Conservation (phyloP, 2,329 filamentous ascomycete species). For the Talaromyces funiculosus region DNA sequence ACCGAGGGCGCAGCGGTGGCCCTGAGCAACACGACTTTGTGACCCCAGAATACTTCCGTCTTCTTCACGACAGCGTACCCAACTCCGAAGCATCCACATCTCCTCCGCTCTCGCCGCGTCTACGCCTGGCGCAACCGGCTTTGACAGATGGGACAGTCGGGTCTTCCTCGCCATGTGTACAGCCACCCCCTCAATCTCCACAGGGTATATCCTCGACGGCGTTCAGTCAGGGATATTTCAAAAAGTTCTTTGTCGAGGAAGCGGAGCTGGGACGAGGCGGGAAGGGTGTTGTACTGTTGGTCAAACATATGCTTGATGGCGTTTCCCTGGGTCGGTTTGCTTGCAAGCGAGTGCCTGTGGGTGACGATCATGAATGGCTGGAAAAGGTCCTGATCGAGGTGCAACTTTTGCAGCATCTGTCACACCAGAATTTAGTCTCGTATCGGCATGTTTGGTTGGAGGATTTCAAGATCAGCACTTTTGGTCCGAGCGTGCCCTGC, state of each 20-base stretch:
- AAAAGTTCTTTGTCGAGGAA: constrained; percentile 87
- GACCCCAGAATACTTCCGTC: constrained; percentile 89
- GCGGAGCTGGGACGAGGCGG: constrained; percentile 80
- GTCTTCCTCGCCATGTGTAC: not conserved
- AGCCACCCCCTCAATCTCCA: constrained; percentile 43
- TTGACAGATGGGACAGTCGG: constrained; percentile 32
- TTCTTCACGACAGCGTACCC: constrained; percentile 64
- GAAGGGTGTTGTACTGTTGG: constrained; percentile 90
- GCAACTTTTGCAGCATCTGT: constrained; percentile 82
- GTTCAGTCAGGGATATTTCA: constrained; percentile 89
- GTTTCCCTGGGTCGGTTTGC: constrained; percentile 86
- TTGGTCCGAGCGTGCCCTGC: constrained; percentile 86
- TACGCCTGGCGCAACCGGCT: constrained; percentile 43
- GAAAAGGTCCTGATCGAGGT: constrained; percentile 94
- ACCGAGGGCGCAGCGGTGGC: constrained; percentile 20
- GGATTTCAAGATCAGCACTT: constrained; percentile 74
- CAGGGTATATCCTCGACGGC: constrained; percentile 78
- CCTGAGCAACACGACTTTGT: constrained; percentile 62
- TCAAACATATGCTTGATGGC: constrained; percentile 84
- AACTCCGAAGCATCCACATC: constrained; percentile 41
- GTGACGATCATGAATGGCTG: constrained; percentile 90
- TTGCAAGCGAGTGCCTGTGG: constrained; percentile 93
- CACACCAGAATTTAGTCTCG: constrained; percentile 90
- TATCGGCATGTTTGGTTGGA: constrained; percentile 98
- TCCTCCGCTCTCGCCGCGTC: constrained; percentile 45